A percentile compares a stretch with the other conserved stretches of the same genome.
These are phyloP conservation scores for Nicotiana knightiana DNA, from an alignment of 257 asterid genomes.

Conservation along the genomic window DNA sequence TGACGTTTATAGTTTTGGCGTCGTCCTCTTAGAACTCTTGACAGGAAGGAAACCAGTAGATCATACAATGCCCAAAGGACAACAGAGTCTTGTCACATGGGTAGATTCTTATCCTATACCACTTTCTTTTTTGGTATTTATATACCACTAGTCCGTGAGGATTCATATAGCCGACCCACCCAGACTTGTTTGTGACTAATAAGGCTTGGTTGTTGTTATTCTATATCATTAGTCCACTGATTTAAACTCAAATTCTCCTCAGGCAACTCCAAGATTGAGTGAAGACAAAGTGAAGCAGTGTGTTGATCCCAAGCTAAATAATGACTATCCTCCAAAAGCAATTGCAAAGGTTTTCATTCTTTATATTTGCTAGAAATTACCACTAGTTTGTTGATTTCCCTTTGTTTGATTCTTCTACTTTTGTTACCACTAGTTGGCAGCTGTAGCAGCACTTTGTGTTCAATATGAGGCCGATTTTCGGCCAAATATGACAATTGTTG, in stretches of 20 bases:
- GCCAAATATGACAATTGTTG: constrained; percentile 94
- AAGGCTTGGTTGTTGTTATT: background rate
- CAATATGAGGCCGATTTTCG: constrained; percentile 93
- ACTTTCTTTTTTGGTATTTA: background rate
- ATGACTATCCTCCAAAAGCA: constrained; percentile 79
- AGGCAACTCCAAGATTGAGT: constrained; percentile 92
- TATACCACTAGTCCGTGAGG: background rate
- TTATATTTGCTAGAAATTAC: too few species aligned
- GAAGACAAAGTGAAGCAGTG: constrained; percentile 95
- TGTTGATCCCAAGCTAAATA: constrained; percentile 70
- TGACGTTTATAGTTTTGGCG: constrained; percentile 86
- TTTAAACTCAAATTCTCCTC: background rate
- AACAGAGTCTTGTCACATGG: constrained; percentile 90
- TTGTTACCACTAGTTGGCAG: constrained; percentile 54
- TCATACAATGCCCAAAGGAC: constrained; percentile 96
- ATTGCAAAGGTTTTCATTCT: constrained; percentile 44
- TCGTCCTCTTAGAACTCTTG: constrained; percentile 67
- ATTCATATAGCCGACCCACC: background rate
- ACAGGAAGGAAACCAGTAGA: constrained; percentile 91
- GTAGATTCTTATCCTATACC: constrained; percentile 14
- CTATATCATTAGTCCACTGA: background rate
- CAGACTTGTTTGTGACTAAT: background rate
- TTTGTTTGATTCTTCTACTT: background rate
- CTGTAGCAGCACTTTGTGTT: constrained; percentile 95
- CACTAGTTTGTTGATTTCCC: too few species aligned